Conservation (phyloP, 306 rosid species). For the Astragalus glycyphyllos region DNA sequence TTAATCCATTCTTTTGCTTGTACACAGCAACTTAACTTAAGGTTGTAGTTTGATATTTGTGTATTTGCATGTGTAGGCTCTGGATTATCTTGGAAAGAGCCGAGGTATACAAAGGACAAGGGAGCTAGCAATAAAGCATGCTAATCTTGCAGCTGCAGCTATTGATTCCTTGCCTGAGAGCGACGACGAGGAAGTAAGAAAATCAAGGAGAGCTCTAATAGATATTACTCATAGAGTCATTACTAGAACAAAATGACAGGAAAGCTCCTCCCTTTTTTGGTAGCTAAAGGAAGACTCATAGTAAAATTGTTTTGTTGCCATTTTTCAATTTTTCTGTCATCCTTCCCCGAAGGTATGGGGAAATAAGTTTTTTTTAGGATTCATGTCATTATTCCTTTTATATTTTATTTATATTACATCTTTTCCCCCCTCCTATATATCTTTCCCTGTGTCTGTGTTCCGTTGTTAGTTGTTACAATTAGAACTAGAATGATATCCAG, state of each 20-base stretch:
- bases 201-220: constrained; percentile 82
- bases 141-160: constrained; percentile 85
- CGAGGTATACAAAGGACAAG: constrained; percentile 79
- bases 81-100: constrained; percentile 89
- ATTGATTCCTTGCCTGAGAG: constrained; percentile 80
- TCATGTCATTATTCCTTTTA: constrained; percentile 11
- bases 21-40: background rate
- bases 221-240: constrained; percentile 87
- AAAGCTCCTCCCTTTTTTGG: background rate
- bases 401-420: constrained; percentile 22
- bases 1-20: constrained; percentile 7
- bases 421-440: background rate
- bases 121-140: constrained; percentile 86
- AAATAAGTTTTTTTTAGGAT: constrained; percentile 41
- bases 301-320: constrained; percentile 34
- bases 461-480: background rate
- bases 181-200: constrained; percentile 73
- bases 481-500: background rate
- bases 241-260: constrained; percentile 74
- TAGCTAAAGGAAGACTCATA: constrained; percentile 29
- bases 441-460: background rate
- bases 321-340: constrained; percentile 22
- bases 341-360: constrained; percentile 33
- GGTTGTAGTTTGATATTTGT: constrained; percentile 24
- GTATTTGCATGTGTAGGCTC: constrained; percentile 60